Base-by-base conservation (phyloP, 2,329 filamentous ascomycete genomes). In the Basipetospora chlamydospora region DNA sequence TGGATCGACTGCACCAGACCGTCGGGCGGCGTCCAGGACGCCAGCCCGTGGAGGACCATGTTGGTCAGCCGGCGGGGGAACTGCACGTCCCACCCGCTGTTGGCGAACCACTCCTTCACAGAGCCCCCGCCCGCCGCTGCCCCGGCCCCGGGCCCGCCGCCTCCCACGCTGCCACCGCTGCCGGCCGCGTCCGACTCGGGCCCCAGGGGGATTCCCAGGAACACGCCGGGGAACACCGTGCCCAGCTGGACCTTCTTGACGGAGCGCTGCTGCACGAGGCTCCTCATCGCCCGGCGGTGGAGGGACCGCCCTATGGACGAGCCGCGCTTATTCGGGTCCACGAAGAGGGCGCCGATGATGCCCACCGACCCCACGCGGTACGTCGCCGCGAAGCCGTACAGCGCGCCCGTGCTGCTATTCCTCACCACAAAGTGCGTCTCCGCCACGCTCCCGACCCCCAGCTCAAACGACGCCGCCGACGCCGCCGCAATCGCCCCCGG, bases 331-430 rank as follows among this genome's bases (percentile, higher is more conserved):
- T 70, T 62, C 0, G 88, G 87, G 45, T 95, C 87, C 26, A 96
- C 88, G 42, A 95, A 80, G n/a, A 96, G 66, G 3, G 83, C 76
- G 1, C 81, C 86, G 35, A 96, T 75, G 13, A 85, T 78, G 12
- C 84, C 85, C 4, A 77, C 77, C 2, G 60, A 60, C 28, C 74
- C 74, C 49, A 81, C 75, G 52, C 74, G 86, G 52, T 93, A 95
- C 0, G 86, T 93, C 0, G 86, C 80, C 49, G 82, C 88, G 55
- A 95, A 96, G 2, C 87, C 87, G 50, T 94, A 95, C 0, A 96
- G 60, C 0, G 83, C 83, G 43, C 85, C 80, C 0, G 87, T 96
- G 54, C 82, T 93, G 59, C 83, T 92, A 53, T 95, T 96, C 15
- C 87, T 74, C 22, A 96, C 87, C 7, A 95, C 86, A 50, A 88